Evolutionary conservation across 2,329 filamentous ascomycete species (phyloP).

Genomic region (Cladophialophora bantiana): DNA sequence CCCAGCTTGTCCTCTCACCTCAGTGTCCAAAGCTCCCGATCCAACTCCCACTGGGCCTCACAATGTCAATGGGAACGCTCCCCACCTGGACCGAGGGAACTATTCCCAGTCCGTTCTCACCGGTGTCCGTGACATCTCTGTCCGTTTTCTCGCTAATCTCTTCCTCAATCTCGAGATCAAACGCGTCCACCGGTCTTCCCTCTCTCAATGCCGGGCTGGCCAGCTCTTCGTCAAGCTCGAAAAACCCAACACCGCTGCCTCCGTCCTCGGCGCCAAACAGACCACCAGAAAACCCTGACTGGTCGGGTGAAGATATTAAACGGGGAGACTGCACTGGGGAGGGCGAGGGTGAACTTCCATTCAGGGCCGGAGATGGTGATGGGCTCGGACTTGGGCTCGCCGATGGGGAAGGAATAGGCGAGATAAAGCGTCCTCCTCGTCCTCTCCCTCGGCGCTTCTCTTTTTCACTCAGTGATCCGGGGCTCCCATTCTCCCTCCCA

Average conservation of each 20-base stretch:
- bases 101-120: slow-evolving; percentile 3
- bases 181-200: slow-evolving; percentile 15
- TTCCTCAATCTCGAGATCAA: slow-evolving; percentile 16
- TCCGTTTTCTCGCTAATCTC: slow-evolving; percentile 15
- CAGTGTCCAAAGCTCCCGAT: slow-evolving; percentile 39
- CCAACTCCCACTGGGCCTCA: slow-evolving; percentile 36
- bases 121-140: slow-evolving; percentile 5
- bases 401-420: slow-evolving; percentile 31
- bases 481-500: not conserved
- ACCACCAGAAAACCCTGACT: slow-evolving; percentile 29
- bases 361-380: slow-evolving; percentile 32
- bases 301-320: slow-evolving; percentile 20
- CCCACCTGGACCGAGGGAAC: slow-evolving; percentile 19
- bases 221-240: slow-evolving; percentile 41
- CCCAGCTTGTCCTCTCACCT: not conserved
- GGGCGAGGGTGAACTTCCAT: slow-evolving; percentile 11
- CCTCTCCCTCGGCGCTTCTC: slow-evolving; percentile 18
- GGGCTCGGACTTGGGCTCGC: slow-evolving; percentile 22
- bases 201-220: slow-evolving; percentile 34
- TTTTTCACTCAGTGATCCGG: slow-evolving; percentile 9
- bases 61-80: slow-evolving; percentile 40
- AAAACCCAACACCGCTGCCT: slow-evolving; percentile 38
- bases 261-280: slow-evolving; percentile 27
- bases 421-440: slow-evolving; percentile 20
- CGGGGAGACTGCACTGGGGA: not conserved